Evolutionary conservation across 2,329 filamentous ascomycete species (phyloP).

Genomic region (Rhinocladiella mackenziei): DNA sequence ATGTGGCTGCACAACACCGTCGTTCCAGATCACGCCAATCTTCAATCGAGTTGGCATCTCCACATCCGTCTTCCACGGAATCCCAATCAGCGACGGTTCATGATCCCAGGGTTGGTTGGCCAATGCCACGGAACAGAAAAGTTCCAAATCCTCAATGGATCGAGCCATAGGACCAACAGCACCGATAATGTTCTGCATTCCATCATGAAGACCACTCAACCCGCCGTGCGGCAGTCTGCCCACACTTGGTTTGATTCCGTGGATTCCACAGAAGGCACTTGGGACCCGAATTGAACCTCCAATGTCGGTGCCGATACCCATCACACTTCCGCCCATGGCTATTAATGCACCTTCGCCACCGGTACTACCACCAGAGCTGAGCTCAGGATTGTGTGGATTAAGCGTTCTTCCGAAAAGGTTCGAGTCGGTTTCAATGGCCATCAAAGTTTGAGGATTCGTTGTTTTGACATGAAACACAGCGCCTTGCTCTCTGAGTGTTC

Average conservation of each 20-base stretch:
- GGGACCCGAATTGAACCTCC: slow-evolving; percentile 40
- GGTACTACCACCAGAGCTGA: slow-evolving; percentile 52
- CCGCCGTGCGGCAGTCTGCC: slow-evolving; percentile 8
- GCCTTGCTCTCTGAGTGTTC: slow-evolving; percentile 31
- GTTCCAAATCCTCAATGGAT: slow-evolving; percentile 45
- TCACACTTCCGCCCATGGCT: slow-evolving; percentile 48
- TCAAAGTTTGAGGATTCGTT: slow-evolving; percentile 31
- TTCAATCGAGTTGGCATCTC: slow-evolving; percentile 38
- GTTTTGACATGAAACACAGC: slow-evolving; percentile 33
- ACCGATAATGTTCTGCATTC: slow-evolving; percentile 37
- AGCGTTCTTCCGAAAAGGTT: slow-evolving; percentile 40
- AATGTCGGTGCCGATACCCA: slow-evolving; percentile 54
- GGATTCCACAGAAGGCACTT: slow-evolving; percentile 49
- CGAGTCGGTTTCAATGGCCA: slow-evolving; percentile 33
- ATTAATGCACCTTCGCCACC: slow-evolving; percentile 56
- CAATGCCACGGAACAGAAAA: slow-evolving; percentile 42
- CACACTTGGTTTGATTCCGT: slow-evolving; percentile 47
- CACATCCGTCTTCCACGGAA: slow-evolving; percentile 44
- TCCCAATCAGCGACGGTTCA: slow-evolving; percentile 50
- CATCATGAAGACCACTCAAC: slow-evolving; percentile 10
- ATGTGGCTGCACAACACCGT: slow-evolving; percentile 60
- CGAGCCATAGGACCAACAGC: slow-evolving; percentile 55
- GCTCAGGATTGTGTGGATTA: slow-evolving; percentile 50
- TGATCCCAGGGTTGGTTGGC: slow-evolving; percentile 49
- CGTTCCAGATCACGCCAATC: slow-evolving; percentile 61